Evolutionary conservation across 331 rosid genomes (phyloP).

Genomic region (Acacia concinna): DNA sequence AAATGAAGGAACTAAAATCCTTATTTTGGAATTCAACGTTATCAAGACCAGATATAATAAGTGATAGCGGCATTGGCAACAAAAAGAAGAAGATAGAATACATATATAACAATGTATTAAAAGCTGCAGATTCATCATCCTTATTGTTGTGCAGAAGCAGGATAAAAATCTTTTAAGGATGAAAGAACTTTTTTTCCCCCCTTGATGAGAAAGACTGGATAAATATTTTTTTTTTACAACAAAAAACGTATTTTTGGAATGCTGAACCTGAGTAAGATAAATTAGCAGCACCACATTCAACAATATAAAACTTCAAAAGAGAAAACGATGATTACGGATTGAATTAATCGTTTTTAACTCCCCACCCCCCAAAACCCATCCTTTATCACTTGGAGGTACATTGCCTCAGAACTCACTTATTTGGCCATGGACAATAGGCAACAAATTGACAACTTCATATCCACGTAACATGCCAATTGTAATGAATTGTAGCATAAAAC

Average conservation of each 20-base stretch:
- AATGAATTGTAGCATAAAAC: too few species aligned
- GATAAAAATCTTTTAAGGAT: not conserved
- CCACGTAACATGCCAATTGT: not conserved
- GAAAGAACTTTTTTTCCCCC: not conserved
- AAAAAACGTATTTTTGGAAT: not conserved
- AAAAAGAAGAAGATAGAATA: too few species aligned
- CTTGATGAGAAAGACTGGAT: not conserved
- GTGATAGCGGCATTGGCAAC: not conserved
- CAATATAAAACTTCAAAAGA: not conserved
- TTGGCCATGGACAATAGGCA: not conserved
- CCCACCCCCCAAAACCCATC: not conserved
- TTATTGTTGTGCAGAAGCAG: not conserved
- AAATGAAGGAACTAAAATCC: not conserved
- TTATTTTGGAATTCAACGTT: not conserved
- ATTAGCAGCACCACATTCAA: not conserved
- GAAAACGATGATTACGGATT: not conserved
- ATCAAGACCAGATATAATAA: not conserved
- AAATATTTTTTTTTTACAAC: too few species aligned
- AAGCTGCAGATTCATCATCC: constrained; percentile 1
- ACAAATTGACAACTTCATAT: not conserved
- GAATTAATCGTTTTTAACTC: not conserved
- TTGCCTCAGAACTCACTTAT: not conserved
- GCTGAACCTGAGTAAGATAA: not conserved
- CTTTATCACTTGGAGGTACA: constrained; percentile 3
- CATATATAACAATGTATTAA: too few species aligned